A percentile compares a stretch with the other conserved stretches of the same genome.
These are phyloP conservation scores for Apiotrichum siamense DNA, from an alignment of 1,284 basidiomycete genomes.

Conservation along the genomic window DNA sequence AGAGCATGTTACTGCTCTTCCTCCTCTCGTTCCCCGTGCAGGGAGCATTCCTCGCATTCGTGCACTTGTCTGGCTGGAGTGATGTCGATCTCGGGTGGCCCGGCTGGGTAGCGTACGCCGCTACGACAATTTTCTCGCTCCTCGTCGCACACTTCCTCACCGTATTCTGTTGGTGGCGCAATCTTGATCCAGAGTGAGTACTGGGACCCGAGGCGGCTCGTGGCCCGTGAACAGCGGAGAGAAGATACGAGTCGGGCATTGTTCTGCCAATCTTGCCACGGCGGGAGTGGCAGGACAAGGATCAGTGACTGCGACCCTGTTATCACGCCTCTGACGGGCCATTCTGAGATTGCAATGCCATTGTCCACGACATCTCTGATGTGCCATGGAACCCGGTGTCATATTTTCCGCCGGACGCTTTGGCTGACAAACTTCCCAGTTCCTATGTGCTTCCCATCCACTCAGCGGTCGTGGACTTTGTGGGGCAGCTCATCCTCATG, in stretches of 20 bases:
- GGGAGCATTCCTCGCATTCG: slow-evolving; percentile 61
- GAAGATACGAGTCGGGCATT: too few relatives aligned
- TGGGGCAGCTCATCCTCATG: slow-evolving; percentile 75
- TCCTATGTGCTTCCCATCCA: slow-evolving; percentile 90
- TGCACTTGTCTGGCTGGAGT: slow-evolving; percentile 68
- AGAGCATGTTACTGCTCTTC: slow-evolving; percentile 56
- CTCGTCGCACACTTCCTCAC: slow-evolving; percentile 64
- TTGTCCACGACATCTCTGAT: neutral
- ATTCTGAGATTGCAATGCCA: too few relatives aligned
- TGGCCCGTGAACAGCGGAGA: neutral
- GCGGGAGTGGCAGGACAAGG: too few relatives aligned
- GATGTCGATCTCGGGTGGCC: slow-evolving; percentile 62
- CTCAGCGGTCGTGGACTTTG: slow-evolving; percentile 80
- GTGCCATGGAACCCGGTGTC: neutral
- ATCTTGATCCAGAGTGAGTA: slow-evolving; percentile 74
- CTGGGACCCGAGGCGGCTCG: too few relatives aligned
- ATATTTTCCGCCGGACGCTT: too few relatives aligned
- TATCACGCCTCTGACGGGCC: too few relatives aligned
- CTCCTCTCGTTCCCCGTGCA: slow-evolving; percentile 70
- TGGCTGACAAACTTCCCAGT: slow-evolving; percentile 21
- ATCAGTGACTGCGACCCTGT: too few relatives aligned
- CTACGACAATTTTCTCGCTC: slow-evolving; percentile 65
- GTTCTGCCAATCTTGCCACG: too few relatives aligned
- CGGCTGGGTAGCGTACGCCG: slow-evolving; percentile 61
- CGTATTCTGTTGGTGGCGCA: slow-evolving; percentile 69